Evolutionary conservation across 2,329 filamentous ascomycete species (phyloP), one percentile per base, ranked within the genome.

Genomic region (Alternaria arbusti): DNA sequence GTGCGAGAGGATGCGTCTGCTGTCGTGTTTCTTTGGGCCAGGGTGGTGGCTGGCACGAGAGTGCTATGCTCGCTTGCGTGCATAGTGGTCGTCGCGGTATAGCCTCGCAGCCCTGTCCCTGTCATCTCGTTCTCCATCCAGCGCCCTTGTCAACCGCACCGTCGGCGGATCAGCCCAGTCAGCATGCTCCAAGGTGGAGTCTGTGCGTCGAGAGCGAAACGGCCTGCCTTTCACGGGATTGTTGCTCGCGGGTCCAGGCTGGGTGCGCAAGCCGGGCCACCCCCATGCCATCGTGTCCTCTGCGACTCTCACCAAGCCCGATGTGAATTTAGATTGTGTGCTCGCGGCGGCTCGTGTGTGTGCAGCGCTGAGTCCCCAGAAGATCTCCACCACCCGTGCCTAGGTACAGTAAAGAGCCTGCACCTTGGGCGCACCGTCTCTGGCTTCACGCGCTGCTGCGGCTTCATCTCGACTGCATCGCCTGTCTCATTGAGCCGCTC

Each of bases 301-400:
- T 70, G 69, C 66, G 67, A 59, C 69, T 70, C 67, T 61, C 69
- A 70, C 74, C 75, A 75, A 58, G 70, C 74, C 75, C 70, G 70
- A 76, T 73, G 70, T 68, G 73, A 75, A 65, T 75, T 74, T 77
- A 77, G 77, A 78, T 76, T 77, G 75, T 76, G 70, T 74, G 74
- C 70, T 70, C 74, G 74, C 71, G 71, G 71, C 72, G 74, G 70
- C 67, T 69, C 68, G 75, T 74, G 71, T 72, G 70, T 63, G 68
- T 58, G 61, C 57, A 63, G 64, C 61, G 55, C 52, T 71, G 71
- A 64, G 59, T 68, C 74, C 75, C 74, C 73, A 75, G 73, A 72
- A 69, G 67, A 76, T 78, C 73, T 75, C 75, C 75, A 77, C 70
- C 70, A 71, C 70, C 74, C 75, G 74, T 70, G 67, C 67, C 70